Conservation (phyloP, 2,329 filamentous ascomycete species). For the Lachnellula hyalina region DNA sequence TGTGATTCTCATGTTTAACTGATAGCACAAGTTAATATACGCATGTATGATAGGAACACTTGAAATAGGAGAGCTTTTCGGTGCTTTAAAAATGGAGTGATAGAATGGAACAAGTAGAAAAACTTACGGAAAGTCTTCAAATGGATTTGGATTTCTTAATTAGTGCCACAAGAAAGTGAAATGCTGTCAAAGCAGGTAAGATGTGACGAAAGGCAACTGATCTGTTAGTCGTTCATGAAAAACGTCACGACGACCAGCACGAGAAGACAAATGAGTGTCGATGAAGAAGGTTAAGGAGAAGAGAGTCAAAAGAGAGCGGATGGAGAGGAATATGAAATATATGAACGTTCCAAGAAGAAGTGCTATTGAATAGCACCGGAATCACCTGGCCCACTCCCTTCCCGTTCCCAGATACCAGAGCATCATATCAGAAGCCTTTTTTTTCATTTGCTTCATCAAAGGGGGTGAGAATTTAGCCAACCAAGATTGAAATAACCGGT, state of each 20-base stretch:
- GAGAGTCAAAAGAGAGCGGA: conserved; percentile 4
- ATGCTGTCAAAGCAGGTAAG: conserved; percentile 9
- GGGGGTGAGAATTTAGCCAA: neutral
- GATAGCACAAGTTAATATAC: conserved; percentile 1
- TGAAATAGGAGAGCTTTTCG: too few species aligned
- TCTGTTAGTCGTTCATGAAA: conserved; percentile 6
- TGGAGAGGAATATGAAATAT: conserved; percentile 4
- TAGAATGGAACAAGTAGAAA: neutral
- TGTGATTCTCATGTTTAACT: conserved; percentile 26
- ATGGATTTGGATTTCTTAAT: too few species aligned
- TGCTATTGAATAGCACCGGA: neutral
- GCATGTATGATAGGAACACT: too few species aligned
- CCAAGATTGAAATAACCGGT: neutral
- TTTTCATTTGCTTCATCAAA: too few species aligned
- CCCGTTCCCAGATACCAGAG: too few species aligned
- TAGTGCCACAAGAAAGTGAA: conserved; percentile 13
- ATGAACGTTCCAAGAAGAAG: conserved; percentile 2
- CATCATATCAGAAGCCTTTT: too few species aligned
- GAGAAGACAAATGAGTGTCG: conserved; percentile 14
- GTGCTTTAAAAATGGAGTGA: too few species aligned
- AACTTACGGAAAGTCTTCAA: conserved; percentile 1
- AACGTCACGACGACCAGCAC: conserved; percentile 12
- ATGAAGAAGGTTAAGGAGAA: neutral
- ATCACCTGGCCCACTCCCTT: neutral
- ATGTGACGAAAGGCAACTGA: conserved; percentile 9